Percentiles rank a stretch among this genome's conserved stretches.
phyloP scores from a whole-genome alignment of 2,329 filamentous ascomycete species.

The Tolypocladium inflatum region DNA sequence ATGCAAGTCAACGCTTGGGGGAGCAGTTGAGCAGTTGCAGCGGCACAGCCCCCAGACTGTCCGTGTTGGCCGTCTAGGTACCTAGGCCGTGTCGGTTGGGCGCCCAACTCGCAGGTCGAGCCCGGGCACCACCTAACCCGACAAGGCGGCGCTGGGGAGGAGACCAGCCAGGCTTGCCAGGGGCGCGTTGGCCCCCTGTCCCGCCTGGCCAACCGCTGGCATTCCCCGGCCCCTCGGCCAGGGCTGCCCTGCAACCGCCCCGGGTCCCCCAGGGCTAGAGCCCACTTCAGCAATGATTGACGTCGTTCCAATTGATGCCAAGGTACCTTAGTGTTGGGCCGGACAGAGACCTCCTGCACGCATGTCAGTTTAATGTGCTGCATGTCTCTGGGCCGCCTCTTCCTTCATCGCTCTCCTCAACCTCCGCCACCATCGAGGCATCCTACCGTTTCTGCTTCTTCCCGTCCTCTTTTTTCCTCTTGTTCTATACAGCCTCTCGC shows the following conservation, averaged over 20 bases:
- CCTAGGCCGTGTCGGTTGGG: background rate
- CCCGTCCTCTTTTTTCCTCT: slow-evolving; percentile 1
- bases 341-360: background rate
- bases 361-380: background rate
- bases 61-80: no score
- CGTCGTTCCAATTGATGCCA: background rate
- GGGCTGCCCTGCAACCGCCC: slow-evolving; percentile 2
- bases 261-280: background rate
- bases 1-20: background rate
- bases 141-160: no score
- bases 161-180: no score
- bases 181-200: background rate
- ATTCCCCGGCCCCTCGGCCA: slow-evolving; percentile 1
- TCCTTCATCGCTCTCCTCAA: slow-evolving; percentile 1
- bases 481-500: slow-evolving; percentile 5
- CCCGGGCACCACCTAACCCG: no score
- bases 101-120: background rate
- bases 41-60: background rate
- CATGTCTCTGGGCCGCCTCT: background rate
- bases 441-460: slow-evolving; percentile 4
- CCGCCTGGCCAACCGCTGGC: slow-evolving; percentile 5
- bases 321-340: background rate
- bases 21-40: background rate
- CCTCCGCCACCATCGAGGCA: slow-evolving; percentile 6
- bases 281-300: background rate